Evolutionary conservation across 1,284 basidiomycete species (phyloP), one percentile per base, ranked within the genome.

Genomic region (Cutaneotrichosporon curvatum): DNA sequence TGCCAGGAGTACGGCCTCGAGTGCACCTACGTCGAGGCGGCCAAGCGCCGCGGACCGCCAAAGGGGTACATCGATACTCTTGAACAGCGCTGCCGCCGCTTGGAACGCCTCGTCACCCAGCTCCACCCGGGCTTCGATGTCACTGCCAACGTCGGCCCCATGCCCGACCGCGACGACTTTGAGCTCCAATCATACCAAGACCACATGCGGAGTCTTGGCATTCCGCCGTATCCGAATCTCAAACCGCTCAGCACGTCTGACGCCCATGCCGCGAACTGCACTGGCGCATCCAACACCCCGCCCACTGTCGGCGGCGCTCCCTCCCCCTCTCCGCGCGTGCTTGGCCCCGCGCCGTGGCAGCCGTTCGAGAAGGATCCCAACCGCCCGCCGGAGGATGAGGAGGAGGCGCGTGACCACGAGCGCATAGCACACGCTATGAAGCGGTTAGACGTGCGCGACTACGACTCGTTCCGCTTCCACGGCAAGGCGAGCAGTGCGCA

Each of bases 41-140:
- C 85, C 1, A 84, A 87, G 79, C 84, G 87, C 74, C 81, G 87
- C 32, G 85, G 86, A 2, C 84, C 86, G 22, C 84, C 87, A 1
- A 87, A 89, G 73, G 86, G 85, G 79, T 89, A 62, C 62, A 78
- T 86, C 18, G 84, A 87, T 55, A 78, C 75, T 21, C 70, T 88
- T 8, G 85, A 88, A 64, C 80, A 75, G 51, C 75, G 85, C 9
- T 71, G 87, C 14, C 79, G 81, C 48, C 80, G 82, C 55, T 77
- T 87, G 72, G 84, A 88, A 61, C 76, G 73, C n/a, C 73, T 86
- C 10, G 67, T 84, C 12, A 28, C 30, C 16, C 51, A 87, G 84
- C 75, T 87, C 45, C 77, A 78, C 40, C 86, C 86, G 18, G 78
- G 79, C 49, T 64, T 75, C 41, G 82, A 87, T 62, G 81, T 85